A percentile compares a stretch with the other conserved stretches of the same genome.
Evolutionary conservation across 192 early-diverging fungal species (phyloP).

Genomic region (Chytriomyces sp.): DNA sequence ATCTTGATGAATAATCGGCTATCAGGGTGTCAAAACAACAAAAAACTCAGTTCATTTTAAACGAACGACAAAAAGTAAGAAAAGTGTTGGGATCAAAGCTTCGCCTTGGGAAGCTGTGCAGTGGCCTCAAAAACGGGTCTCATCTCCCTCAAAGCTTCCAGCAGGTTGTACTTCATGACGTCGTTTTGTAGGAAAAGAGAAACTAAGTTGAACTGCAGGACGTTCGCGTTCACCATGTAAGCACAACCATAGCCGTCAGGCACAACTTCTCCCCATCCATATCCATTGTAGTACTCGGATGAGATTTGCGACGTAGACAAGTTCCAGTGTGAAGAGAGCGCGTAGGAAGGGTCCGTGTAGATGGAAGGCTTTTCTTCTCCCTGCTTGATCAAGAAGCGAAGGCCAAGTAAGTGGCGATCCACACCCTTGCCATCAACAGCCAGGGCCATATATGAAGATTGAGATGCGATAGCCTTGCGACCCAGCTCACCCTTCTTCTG

Average conservation of each 20-base stretch:
- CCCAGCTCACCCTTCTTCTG: constrained; percentile 68
- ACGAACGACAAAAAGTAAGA: not conserved
- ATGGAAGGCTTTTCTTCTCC: constrained; percentile 80
- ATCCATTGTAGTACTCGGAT: constrained; percentile 90
- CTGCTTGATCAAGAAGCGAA: constrained; percentile 74
- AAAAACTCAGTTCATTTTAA: not conserved
- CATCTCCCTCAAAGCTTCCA: constrained; percentile 89
- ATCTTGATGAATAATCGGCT: too few species aligned
- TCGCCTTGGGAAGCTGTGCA: constrained; percentile 63
- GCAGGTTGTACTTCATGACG: constrained; percentile 76
- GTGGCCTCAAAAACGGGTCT: constrained; percentile 69
- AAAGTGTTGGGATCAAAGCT: constrained; percentile 50
- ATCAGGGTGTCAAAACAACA: not conserved
- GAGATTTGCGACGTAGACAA: constrained; percentile 91
- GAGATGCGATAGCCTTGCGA: constrained; percentile 74
- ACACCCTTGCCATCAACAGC: constrained; percentile 83
- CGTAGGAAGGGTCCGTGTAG: constrained; percentile 85
- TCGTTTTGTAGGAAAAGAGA: constrained; percentile 68
- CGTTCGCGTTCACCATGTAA: constrained; percentile 89
- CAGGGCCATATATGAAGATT: constrained; percentile 78
- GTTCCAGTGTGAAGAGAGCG: constrained; percentile 83
- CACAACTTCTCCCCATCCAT: constrained; percentile 79
- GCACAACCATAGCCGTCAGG: constrained; percentile 91
- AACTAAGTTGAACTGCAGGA: constrained; percentile 87
- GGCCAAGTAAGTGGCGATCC: constrained; percentile 89